A percentile compares a stretch with the other conserved stretches of the same genome.
phyloP scores from a whole-genome alignment of 2,329 filamentous ascomycete species.

The Diaporthe humulicola region DNA sequence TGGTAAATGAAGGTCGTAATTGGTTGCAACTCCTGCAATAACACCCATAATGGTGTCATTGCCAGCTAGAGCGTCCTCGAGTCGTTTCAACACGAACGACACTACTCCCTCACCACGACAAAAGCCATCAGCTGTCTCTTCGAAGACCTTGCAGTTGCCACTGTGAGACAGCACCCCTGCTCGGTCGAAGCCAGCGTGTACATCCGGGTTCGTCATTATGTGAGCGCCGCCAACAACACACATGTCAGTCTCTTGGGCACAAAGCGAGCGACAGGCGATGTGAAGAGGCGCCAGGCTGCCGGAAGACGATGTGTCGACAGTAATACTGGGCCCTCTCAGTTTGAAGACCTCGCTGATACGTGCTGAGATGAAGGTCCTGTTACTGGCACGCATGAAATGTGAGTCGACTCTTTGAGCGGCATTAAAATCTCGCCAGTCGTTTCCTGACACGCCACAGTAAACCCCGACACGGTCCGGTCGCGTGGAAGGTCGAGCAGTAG shows the following conservation, averaged over 20 bases:
- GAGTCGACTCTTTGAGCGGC: conserved; percentile 51
- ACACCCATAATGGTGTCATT: conserved; percentile 54
- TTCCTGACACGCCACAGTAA: conserved; percentile 74
- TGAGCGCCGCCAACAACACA: conserved; percentile 73
- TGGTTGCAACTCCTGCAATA: conserved; percentile 64
- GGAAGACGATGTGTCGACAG: conserved; percentile 55
- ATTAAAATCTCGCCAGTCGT: conserved; percentile 68
- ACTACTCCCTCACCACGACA: conserved; percentile 63
- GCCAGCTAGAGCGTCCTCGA: conserved; percentile 60
- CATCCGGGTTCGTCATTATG: conserved; percentile 73
- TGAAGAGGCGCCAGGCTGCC: conserved; percentile 54
- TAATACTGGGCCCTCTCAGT: conserved; percentile 48
- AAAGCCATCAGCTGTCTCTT: conserved; percentile 58
- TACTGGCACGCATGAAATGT: conserved; percentile 47
- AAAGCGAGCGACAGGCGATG: conserved; percentile 63
- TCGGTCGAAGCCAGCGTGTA: conserved; percentile 71
- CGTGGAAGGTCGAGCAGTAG: conserved; percentile 39
- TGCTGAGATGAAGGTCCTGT: conserved; percentile 47
- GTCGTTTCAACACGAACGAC: conserved; percentile 60
- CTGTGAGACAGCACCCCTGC: conserved; percentile 70
- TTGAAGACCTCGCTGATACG: conserved; percentile 54
- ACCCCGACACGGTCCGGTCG: conserved; percentile 67
- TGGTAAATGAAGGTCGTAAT: conserved; percentile 72
- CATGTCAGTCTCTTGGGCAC: conserved; percentile 73
- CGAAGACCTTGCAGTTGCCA: conserved; percentile 51